These are phyloP conservation scores for Yarrowia phangngaensis DNA, from an alignment of 805 yeast genomes.

Conservation along the genomic window DNA sequence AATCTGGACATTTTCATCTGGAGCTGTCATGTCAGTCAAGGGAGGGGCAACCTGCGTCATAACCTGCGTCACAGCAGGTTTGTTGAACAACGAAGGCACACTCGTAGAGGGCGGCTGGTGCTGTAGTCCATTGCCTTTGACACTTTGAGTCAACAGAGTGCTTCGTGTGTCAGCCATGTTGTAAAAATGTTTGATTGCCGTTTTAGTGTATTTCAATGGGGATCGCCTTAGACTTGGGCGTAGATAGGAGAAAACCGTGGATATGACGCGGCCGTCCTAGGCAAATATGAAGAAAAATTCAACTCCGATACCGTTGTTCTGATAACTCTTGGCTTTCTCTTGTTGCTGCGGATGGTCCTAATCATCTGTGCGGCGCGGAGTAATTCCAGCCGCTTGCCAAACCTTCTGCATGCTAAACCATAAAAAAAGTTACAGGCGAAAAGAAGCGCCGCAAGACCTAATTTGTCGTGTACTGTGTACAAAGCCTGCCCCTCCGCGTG, in stretches of 20 bases:
- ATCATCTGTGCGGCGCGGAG: slow-evolving; percentile 26
- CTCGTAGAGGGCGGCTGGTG: no score
- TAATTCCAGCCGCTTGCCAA: slow-evolving; percentile 27
- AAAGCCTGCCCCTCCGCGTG: no score
- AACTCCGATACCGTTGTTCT: slow-evolving; percentile 12
- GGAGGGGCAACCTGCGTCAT: neutral
- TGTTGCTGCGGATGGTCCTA: slow-evolving; percentile 14
- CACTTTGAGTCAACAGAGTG: slow-evolving; percentile 1
- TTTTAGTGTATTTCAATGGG: no score
- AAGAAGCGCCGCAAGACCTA: slow-evolving; percentile 24
- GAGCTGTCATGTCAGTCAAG: neutral
- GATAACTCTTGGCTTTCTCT: slow-evolving; percentile 10
- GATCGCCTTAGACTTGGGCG: neutral
- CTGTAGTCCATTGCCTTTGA: no score
- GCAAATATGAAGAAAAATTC: no score
- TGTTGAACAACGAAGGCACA: slow-evolving; percentile 10
- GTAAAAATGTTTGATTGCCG: neutral
- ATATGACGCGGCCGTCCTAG: neutral
- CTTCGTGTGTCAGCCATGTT: slow-evolving; percentile 10
- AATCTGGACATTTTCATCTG: neutral
- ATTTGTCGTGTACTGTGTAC: no score
- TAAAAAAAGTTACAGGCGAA: slow-evolving; percentile 9
- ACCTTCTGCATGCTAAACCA: neutral
- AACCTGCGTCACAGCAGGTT: neutral
- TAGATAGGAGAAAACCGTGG: neutral